Evolutionary conservation across 2,329 filamentous ascomycete genomes (phyloP).

Genomic region (Fusarium praegraminearum): DNA sequence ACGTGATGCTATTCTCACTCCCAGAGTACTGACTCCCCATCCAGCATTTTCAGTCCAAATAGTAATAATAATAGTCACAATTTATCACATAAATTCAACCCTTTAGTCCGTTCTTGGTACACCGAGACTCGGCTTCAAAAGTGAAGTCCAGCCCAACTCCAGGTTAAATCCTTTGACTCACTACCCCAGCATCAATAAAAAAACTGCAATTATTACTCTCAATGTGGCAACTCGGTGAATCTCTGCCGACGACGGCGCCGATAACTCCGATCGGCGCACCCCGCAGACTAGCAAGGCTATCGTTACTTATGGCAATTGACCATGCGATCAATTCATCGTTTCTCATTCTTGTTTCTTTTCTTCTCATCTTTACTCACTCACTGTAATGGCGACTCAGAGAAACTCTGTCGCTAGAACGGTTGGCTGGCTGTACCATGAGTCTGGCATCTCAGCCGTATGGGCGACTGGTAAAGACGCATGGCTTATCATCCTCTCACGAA

Average conservation of each 20-base stretch:
- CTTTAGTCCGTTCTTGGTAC: neutral
- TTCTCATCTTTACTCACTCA: neutral
- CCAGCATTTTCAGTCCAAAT: accelerated
- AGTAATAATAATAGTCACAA: accelerated
- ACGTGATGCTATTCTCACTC: no score
- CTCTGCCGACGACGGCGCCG: slow-evolving; percentile 34
- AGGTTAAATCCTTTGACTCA: neutral
- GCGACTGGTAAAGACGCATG: slow-evolving; percentile 55
- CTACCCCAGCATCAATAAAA: neutral
- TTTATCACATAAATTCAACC: neutral
- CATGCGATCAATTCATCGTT: slow-evolving; percentile 4
- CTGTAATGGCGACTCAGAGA: slow-evolving; percentile 20
- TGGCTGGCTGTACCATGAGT: slow-evolving; percentile 57
- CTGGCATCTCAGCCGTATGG: slow-evolving; percentile 62
- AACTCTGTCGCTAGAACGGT: slow-evolving; percentile 29
- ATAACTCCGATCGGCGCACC: slow-evolving; percentile 33
- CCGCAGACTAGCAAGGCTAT: slow-evolving; percentile 18
- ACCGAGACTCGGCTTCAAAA: slow-evolving; percentile 5
- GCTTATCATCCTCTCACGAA: slow-evolving; percentile 52
- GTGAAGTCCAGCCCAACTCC: neutral
- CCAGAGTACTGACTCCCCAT: no score
- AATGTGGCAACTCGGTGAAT: slow-evolving; percentile 26
- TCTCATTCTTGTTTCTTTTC: neutral
- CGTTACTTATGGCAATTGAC: neutral
- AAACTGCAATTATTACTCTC: slow-evolving; percentile 13